phyloP scores from a whole-genome alignment of 331 rosid species.

The Quercus phellos region DNA sequence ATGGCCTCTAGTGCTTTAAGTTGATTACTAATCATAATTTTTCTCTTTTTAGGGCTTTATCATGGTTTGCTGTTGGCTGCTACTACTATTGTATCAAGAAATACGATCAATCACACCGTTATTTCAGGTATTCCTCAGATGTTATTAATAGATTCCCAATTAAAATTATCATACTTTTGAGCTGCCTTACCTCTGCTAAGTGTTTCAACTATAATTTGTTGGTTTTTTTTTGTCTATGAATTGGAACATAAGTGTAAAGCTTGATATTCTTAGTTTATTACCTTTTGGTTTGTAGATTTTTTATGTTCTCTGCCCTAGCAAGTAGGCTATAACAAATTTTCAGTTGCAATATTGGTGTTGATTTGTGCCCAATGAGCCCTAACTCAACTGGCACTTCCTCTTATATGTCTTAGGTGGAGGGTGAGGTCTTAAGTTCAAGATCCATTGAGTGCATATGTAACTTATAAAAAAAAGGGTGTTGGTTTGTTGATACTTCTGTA shows the following conservation, averaged over 20 bases:
- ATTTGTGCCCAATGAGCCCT: too few relatives aligned
- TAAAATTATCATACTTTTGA: not conserved
- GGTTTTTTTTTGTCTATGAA: not conserved
- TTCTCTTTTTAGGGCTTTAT: constrained; percentile 63
- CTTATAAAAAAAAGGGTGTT: too few relatives aligned
- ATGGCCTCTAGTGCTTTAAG: not conserved
- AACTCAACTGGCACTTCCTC: too few relatives aligned
- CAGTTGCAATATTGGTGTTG: not conserved
- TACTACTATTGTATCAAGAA: constrained; percentile 94
- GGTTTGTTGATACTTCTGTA: not conserved
- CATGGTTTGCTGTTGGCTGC: constrained; percentile 99
- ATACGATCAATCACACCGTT: constrained; percentile 82
- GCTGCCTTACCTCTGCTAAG: not conserved
- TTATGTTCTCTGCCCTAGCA: not conserved
- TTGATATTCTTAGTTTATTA: not conserved
- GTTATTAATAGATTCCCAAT: not conserved
- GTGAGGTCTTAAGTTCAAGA: too few relatives aligned
- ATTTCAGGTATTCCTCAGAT: constrained; percentile 62
- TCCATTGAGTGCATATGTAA: too few relatives aligned
- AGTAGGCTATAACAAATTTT: not conserved
- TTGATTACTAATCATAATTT: constrained; percentile 8
- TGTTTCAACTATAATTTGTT: not conserved
- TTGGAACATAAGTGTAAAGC: not conserved
- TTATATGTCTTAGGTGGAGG: too few relatives aligned
- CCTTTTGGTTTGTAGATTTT: not conserved